Evolutionary conservation across 331 rosid species (phyloP).

Genomic region (Pyrus hybrid): DNA sequence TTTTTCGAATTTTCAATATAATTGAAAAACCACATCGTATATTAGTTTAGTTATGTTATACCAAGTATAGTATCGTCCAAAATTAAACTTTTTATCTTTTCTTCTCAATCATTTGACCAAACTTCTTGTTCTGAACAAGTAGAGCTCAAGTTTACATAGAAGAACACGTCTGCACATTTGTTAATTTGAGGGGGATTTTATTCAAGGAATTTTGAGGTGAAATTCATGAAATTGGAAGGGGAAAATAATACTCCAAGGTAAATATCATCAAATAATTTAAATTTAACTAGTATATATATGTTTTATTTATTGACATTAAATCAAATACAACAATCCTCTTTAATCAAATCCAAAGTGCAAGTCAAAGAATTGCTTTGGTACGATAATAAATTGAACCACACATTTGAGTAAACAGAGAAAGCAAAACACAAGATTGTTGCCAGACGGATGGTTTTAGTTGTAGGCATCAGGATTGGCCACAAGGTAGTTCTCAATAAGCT

Average conservation of each 20-base stretch:
- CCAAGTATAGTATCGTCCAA: no score
- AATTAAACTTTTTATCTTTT: no score
- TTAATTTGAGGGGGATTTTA: no score
- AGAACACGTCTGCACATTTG: no score
- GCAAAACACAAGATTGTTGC: neutral
- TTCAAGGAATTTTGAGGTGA: neutral
- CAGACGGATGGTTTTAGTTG: neutral
- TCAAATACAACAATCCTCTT: neutral
- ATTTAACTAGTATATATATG: neutral
- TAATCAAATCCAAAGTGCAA: neutral
- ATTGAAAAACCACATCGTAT: no score
- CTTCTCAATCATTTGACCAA: no score
- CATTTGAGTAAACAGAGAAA: neutral
- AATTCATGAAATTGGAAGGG: neutral
- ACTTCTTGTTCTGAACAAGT: no score
- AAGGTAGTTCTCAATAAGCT: conserved; percentile 13
- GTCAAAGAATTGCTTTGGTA: neutral
- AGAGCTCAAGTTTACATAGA: no score
- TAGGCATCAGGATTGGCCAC: conserved; percentile 35
- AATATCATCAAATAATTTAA: neutral
- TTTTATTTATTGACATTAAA: neutral
- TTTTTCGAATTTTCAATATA: no score
- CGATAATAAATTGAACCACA: neutral
- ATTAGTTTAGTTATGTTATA: no score
- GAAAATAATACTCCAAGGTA: neutral